Percentiles rank a stretch among this genome's conserved stretches.
Conservation (phyloP, 2,329 filamentous ascomycete genomes). For the Aspergillus transmontanensis region DNA sequence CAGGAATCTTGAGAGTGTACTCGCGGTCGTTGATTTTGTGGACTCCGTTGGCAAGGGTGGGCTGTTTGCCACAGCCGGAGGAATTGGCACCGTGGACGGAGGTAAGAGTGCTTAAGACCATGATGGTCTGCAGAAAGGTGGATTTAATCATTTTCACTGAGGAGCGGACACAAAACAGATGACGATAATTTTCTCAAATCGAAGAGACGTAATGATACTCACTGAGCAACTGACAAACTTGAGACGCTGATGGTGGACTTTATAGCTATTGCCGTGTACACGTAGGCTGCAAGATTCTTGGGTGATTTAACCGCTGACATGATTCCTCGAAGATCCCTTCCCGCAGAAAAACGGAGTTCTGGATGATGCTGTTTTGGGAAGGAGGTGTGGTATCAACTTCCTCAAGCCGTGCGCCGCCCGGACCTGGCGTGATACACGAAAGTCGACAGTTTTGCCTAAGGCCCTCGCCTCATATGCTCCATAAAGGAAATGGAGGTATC, state of each 20-base stretch:
- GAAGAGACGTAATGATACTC: not conserved
- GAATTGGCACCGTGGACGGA: conserved; percentile 26
- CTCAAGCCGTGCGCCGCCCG: not conserved
- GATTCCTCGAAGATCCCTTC: not conserved
- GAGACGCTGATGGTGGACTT: not conserved
- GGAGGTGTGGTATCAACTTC: not conserved
- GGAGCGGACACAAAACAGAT: no score
- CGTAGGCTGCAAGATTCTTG: not conserved
- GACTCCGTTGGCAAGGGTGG: conserved; percentile 14
- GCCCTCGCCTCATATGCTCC: no score
- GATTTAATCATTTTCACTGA: not conserved
- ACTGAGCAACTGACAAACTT: not conserved
- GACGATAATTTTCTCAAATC: not conserved
- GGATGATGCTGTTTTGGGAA: not conserved
- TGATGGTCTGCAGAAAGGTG: not conserved
- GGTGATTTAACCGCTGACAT: not conserved
- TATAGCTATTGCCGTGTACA: not conserved
- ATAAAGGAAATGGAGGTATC: no score
- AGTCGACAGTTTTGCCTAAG: not conserved
- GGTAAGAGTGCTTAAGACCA: not conserved
- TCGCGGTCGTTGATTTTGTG: conserved; percentile 15
- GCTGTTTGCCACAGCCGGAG: conserved; percentile 17
- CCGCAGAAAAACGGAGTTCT: not conserved
- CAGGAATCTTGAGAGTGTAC: conserved; percentile 18
- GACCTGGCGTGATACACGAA: no score